Evolutionary conservation across 1,284 basidiomycete species (phyloP).

Genomic region (Ceratobasidium sp.): DNA sequence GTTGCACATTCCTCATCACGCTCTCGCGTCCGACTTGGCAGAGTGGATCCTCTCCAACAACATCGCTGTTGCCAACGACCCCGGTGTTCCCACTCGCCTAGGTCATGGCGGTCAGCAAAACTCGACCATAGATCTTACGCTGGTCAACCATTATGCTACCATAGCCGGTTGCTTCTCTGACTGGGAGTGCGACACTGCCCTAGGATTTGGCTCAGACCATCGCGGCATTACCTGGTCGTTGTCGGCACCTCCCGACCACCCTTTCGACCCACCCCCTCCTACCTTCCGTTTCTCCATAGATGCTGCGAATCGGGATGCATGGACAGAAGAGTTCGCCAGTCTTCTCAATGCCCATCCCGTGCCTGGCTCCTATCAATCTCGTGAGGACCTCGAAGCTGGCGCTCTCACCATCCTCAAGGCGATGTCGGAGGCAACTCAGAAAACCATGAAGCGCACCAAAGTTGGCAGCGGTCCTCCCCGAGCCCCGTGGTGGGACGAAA

Average conservation of each 20-base stretch:
- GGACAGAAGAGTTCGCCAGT: neutral
- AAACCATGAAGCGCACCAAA: neutral
- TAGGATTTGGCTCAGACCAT: neutral
- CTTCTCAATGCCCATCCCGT: too few relatives aligned
- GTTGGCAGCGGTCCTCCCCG: neutral
- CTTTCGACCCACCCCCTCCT: neutral
- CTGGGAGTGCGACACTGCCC: too few relatives aligned
- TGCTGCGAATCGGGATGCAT: too few relatives aligned
- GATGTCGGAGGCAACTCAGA: neutral
- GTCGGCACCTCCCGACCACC: neutral
- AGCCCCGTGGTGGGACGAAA: constrained; percentile 8
- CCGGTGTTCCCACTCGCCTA: neutral
- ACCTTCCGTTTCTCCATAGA: neutral
- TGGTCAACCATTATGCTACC: neutral
- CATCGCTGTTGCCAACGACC: neutral
- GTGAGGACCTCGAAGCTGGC: neutral
- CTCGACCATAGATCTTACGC: constrained; percentile 14
- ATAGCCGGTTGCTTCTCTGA: too few relatives aligned
- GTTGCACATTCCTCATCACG: neutral
- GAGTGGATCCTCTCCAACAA: constrained; percentile 26
- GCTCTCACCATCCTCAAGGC: neutral
- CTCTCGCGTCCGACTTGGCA: neutral
- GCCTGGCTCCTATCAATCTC: neutral
- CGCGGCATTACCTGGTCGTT: neutral
- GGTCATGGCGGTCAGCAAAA: neutral